phyloP scores from a whole-genome alignment of 1,284 basidiomycete species.

The Cerioporus squamosus region DNA sequence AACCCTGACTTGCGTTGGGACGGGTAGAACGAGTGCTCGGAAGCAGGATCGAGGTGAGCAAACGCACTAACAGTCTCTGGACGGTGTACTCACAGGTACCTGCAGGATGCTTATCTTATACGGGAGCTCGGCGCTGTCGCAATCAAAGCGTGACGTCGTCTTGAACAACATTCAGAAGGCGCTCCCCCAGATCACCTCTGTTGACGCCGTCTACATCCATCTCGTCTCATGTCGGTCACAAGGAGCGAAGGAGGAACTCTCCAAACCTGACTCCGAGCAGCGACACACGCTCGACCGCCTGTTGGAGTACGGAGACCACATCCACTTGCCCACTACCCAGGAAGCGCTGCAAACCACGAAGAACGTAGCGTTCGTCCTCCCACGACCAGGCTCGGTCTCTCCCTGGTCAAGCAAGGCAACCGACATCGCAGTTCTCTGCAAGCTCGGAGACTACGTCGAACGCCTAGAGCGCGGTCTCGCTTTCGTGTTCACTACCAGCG shows the following conservation, averaged over 20 bases:
- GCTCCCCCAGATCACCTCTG: slow-evolving; percentile 58
- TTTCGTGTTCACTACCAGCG: slow-evolving; percentile 66
- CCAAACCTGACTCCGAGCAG: slow-evolving; percentile 47
- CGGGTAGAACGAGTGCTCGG: neutral
- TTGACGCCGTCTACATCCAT: slow-evolving; percentile 91
- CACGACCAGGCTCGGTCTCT: slow-evolving; percentile 82
- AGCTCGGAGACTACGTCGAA: slow-evolving; percentile 70
- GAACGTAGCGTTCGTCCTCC: slow-evolving; percentile 74
- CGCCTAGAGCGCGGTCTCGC: slow-evolving; percentile 87
- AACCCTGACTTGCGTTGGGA: neutral
- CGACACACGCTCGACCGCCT: slow-evolving; percentile 72
- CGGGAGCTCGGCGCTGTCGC: slow-evolving; percentile 77
- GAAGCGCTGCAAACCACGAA: slow-evolving; percentile 42
- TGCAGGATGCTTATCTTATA: slow-evolving; percentile 63
- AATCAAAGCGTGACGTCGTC: slow-evolving; percentile 72
- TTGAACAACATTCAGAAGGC: slow-evolving; percentile 64
- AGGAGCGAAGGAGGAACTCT: slow-evolving; percentile 54
- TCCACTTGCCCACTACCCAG: slow-evolving; percentile 52
- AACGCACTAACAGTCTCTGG: neutral
- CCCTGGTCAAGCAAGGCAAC: slow-evolving; percentile 99
- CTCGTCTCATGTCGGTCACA: slow-evolving; percentile 70
- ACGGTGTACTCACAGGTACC: neutral
- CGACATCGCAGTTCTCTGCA: slow-evolving; percentile 91
- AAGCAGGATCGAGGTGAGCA: neutral
- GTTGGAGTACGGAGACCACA: slow-evolving; percentile 88